These are phyloP conservation scores for Magnolia officinalis DNA, from an alignment of 164 flowering plant species.

Conservation along the genomic window DNA sequence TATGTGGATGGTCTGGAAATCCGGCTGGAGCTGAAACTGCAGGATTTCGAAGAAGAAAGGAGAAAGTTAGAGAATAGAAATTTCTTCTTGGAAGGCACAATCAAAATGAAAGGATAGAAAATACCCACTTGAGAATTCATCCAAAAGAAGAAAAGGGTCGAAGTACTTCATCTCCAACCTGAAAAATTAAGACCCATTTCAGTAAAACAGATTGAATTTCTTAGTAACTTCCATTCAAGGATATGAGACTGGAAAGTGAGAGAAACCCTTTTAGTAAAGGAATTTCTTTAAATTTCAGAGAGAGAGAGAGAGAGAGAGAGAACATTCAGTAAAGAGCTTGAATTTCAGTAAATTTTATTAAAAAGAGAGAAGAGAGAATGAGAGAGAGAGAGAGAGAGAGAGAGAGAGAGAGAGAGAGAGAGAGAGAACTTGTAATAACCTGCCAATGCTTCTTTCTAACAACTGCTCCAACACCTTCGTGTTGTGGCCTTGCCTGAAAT, in stretches of 20 bases:
- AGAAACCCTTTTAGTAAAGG: not conserved
- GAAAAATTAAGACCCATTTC: conserved; percentile 12
- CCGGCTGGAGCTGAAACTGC: conserved; percentile 87
- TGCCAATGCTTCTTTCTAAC: conserved; percentile 78
- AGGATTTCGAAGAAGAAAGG: conserved; percentile 10
- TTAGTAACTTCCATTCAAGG: not conserved
- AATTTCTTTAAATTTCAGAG: not conserved
- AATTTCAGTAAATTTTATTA: conserved; percentile 1
- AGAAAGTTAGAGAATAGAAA: not conserved
- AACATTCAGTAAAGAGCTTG: not conserved
- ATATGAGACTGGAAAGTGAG: not conserved
- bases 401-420: not conserved
- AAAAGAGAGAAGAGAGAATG: not conserved
- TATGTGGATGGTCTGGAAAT: conserved; percentile 94
- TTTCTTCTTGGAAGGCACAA: not conserved
- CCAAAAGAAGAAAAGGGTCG: conserved; percentile 82
- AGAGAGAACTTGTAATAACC: conserved; percentile 27
- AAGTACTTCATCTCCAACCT: conserved; percentile 76
- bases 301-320: not conserved
- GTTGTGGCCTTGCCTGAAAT: conserved; percentile 58
- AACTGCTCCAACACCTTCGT: conserved; percentile 62
- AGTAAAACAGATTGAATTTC: not conserved
- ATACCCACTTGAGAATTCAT: conserved; percentile 77
- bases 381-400: not conserved
- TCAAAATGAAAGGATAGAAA: conserved; percentile 2